Evolutionary conservation across 2,329 filamentous ascomycete species (phyloP).

Genomic region (Penicillium janthinellum): DNA sequence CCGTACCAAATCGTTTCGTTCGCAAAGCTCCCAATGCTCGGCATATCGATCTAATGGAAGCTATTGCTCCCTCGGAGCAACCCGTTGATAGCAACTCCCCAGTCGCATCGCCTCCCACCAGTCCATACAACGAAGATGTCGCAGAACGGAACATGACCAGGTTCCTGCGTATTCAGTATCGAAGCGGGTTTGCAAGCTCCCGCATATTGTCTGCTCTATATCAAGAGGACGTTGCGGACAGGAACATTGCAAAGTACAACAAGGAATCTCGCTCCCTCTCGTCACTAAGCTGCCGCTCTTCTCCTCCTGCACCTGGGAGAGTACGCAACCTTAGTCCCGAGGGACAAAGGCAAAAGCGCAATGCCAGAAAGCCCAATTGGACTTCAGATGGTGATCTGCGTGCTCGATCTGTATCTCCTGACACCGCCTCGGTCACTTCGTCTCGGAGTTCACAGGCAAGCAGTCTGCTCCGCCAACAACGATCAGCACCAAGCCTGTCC

Average conservation of each 20-base stretch:
- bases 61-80: constrained; percentile 39
- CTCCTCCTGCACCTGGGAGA: constrained; percentile 21
- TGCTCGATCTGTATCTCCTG: constrained; percentile 10
- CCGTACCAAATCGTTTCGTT: constrained; percentile 24
- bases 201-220: constrained; percentile 40
- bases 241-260: constrained; percentile 38
- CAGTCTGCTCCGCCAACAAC: constrained; percentile 29
- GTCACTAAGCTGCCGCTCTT: constrained; percentile 23
- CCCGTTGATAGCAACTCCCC: constrained; percentile 27
- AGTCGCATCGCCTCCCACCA: constrained; percentile 33
- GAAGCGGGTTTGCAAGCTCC: constrained; percentile 31
- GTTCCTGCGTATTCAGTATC: constrained; percentile 33
- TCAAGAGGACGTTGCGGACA: constrained; percentile 47
- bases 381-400: constrained; percentile 30
- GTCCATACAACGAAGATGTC: constrained; percentile 47
- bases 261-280: constrained; percentile 25
- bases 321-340: constrained; percentile 19
- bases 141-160: constrained; percentile 46
- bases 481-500: constrained; percentile 36
- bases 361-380: constrained; percentile 18
- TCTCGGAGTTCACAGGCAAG: constrained; percentile 8
- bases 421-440: constrained; percentile 6
- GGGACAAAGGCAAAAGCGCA: constrained; percentile 7
- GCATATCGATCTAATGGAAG: constrained; percentile 46
- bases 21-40: constrained; percentile 30